Evolutionary conservation across 768 basidiomycete species (phyloP), one percentile per base, ranked within the genome.

Genomic region (Kwoniella mangroviensis): DNA sequence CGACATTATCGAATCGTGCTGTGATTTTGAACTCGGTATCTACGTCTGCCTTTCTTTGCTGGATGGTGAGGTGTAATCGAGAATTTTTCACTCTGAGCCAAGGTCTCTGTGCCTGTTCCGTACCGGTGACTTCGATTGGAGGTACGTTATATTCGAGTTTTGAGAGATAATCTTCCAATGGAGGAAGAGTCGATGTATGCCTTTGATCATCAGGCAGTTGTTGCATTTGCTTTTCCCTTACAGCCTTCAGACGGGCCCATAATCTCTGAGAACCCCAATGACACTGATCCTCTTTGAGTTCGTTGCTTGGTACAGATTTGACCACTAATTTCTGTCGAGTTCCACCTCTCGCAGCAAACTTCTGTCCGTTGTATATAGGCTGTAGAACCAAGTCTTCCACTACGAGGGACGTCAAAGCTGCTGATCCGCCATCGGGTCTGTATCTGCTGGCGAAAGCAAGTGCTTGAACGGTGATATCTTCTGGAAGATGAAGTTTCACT

Each of bases 391-490:
- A 73, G 55, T 83, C 81, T 26, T 63, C 59, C 0, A 69, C 22
- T 5, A 52, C 62, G 15, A 77, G 42, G 0, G 65, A 66, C 21
- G 70, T 43, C 10, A 78, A 58, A 9, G 80, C 82, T 6, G 79
- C 79, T 9, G 65, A 64, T 3, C 78, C 80, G 9, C 68, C 71
- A 9, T 64, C 21, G 11, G 71, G 28, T 42, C 45, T 56, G 60
- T 56, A 64, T 26, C 60, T 42, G 42, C 63, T 77, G 17, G 74
- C 49, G 58, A 68, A 71, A 15, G 79, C 82, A 9, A 81, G 63
- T 12, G 82, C 82, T 59, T 83, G 81, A 15, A 79, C 73, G 4
- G 74, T 72, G 45, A 79, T 73, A 58, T 79, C 79, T 26, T 83
- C 81, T 0, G 72, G 67, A 0, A 85, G 74, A 11, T 73, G 69